These are phyloP conservation scores for Thelephora terrestris DNA, from an alignment of 1,284 basidiomycete species.

Conservation along the genomic window DNA sequence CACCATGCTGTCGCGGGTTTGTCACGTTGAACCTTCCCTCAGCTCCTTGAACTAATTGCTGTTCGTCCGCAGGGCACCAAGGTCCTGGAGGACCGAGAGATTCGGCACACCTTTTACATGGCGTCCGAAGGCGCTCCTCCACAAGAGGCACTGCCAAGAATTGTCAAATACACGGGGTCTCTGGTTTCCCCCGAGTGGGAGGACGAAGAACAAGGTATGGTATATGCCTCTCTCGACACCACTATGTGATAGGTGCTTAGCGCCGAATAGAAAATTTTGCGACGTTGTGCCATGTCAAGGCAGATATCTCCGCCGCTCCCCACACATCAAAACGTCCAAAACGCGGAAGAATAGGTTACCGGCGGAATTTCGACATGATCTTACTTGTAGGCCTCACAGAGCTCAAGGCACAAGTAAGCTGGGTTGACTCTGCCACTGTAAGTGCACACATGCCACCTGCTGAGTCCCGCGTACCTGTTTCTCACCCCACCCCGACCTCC, in stretches of 20 bases:
- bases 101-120: conserved; percentile 28
- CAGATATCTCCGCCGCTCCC: conserved; percentile 28
- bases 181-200: conserved; percentile 9
- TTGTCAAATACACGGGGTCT: conserved; percentile 34
- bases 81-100: conserved; percentile 29
- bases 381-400: conserved; percentile 2
- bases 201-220: conserved; percentile 15
- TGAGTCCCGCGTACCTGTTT: too few species aligned
- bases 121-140: conserved; percentile 20
- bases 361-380: not conserved
- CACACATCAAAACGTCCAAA: not conserved
- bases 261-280: conserved; percentile 28
- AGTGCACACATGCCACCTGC: too few species aligned
- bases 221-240: not conserved
- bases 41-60: not conserved
- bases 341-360: not conserved
- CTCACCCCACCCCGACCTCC: too few species aligned
- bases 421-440: not conserved
- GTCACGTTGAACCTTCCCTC: not conserved
- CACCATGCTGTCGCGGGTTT: conserved; percentile 24
- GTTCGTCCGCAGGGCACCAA: conserved; percentile 20
- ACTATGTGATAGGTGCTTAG: not conserved
- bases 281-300: conserved; percentile 33
- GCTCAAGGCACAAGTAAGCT: conserved; percentile 2
- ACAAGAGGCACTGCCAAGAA: conserved; percentile 20